These are phyloP conservation scores for Selenicereus undatus DNA, from an alignment of 148 eudicot species.

Conservation along the genomic window DNA sequence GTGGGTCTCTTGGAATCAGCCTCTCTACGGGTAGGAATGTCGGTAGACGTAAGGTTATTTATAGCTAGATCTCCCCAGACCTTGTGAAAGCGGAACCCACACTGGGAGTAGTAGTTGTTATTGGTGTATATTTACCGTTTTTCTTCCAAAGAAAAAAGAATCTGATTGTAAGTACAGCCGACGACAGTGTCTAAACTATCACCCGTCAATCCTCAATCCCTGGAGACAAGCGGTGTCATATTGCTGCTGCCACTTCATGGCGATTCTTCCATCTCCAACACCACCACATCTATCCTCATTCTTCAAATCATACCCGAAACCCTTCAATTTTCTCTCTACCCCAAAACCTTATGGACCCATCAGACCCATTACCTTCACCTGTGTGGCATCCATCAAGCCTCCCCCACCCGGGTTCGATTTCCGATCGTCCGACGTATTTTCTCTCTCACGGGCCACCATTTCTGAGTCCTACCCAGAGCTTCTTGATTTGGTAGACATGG, in stretches of 20 bases:
- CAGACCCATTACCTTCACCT: background rate
- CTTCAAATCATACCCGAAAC: background rate
- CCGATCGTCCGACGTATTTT: constrained; percentile 36
- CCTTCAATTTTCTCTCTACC: constrained; percentile 4
- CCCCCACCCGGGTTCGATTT: constrained; percentile 70
- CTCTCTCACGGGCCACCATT: constrained; percentile 41
- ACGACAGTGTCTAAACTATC: no score
- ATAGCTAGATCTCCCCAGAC: no score
- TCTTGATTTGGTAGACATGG: constrained; percentile 63
- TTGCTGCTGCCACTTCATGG: constrained; percentile 9
- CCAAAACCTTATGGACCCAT: background rate
- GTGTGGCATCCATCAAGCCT: constrained; percentile 39
- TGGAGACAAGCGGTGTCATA: background rate
- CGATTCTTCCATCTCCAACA: constrained; percentile 10
- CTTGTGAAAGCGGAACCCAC: no score
- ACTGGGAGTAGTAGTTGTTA: no score
- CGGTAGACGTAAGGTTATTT: no score
- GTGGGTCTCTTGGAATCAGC: no score
- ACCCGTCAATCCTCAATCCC: no score
- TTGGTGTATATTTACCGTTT: no score
- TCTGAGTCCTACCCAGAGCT: constrained; percentile 57
- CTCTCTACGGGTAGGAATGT: no score
- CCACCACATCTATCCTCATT: background rate
- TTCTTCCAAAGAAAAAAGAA: no score
- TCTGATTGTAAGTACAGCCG: no score